phyloP scores from a whole-genome alignment of 768 basidiomycete genomes.

The Calvatia gigantea region DNA sequence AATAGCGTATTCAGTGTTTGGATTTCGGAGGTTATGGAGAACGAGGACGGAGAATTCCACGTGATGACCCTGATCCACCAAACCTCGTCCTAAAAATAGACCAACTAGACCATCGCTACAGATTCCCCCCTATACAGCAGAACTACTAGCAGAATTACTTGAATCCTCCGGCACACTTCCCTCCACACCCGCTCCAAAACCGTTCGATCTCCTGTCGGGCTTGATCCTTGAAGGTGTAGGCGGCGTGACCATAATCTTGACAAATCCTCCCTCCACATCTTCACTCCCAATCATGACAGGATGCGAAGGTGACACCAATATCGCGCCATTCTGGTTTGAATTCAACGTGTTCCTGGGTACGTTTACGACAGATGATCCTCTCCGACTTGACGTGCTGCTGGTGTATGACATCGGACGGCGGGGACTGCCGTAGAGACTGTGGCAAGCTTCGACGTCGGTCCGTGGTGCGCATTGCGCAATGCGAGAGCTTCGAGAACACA shows the following conservation, averaged over 20 bases:
- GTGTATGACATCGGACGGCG: background rate
- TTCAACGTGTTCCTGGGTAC: background rate
- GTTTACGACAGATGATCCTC: background rate
- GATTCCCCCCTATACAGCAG: background rate
- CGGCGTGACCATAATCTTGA: conserved; percentile 17
- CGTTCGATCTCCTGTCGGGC: background rate
- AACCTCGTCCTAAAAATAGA: conserved; percentile 5
- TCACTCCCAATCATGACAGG: conserved; percentile 11
- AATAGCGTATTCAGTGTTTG: background rate
- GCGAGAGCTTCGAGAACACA: conserved; percentile 3
- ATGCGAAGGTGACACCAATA: conserved; percentile 12
- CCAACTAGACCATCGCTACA: background rate
- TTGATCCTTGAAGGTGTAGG: conserved; percentile 17
- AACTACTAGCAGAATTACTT: background rate
- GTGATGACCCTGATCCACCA: background rate
- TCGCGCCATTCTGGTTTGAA: conserved; percentile 4
- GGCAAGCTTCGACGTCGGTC: background rate
- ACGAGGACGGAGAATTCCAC: conserved; percentile 1
- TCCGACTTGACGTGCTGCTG: background rate
- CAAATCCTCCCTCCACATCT: conserved; percentile 1
- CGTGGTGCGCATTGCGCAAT: conserved; percentile 7
- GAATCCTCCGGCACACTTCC: no score
- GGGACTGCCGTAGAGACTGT: background rate
- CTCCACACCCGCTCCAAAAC: no score
- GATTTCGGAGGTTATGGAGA: background rate